Evolutionary conservation across 306 rosid species (phyloP).

Genomic region (Purshia tridentata): DNA sequence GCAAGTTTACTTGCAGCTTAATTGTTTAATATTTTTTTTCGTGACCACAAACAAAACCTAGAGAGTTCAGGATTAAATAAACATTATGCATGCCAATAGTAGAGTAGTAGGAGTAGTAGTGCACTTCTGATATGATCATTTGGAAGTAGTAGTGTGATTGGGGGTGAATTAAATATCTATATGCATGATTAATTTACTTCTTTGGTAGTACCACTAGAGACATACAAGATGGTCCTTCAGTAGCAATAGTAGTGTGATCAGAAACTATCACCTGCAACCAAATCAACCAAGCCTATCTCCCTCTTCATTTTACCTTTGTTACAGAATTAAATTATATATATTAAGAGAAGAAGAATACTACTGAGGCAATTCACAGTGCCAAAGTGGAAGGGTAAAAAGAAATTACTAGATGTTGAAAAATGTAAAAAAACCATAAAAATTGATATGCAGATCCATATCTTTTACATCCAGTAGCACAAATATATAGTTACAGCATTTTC

Average conservation of each 20-base stretch:
- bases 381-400: not conserved
- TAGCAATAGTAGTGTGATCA: too few relatives aligned
- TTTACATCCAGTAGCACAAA: not conserved
- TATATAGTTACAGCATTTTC: not conserved
- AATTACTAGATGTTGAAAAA: not conserved
- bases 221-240: too few relatives aligned
- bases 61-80: not conserved
- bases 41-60: too few relatives aligned
- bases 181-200: not conserved
- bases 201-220: too few relatives aligned
- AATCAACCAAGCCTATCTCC: conserved; percentile 65
- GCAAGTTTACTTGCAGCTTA: too few relatives aligned
- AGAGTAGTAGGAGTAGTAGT: too few relatives aligned
- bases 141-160: not conserved
- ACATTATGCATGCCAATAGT: too few relatives aligned
- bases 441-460: not conserved
- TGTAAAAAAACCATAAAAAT: not conserved
- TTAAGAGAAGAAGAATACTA: not conserved
- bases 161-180: not conserved
- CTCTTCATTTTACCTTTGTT: conserved; percentile 82
- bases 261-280: conserved; percentile 79
- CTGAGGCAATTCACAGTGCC: not conserved
- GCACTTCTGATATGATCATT: too few relatives aligned
- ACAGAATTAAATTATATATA: conserved; percentile 32
- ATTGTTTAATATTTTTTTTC: too few relatives aligned